Conservation (phyloP, 768 basidiomycete genomes). For the Russula olivacea region DNA sequence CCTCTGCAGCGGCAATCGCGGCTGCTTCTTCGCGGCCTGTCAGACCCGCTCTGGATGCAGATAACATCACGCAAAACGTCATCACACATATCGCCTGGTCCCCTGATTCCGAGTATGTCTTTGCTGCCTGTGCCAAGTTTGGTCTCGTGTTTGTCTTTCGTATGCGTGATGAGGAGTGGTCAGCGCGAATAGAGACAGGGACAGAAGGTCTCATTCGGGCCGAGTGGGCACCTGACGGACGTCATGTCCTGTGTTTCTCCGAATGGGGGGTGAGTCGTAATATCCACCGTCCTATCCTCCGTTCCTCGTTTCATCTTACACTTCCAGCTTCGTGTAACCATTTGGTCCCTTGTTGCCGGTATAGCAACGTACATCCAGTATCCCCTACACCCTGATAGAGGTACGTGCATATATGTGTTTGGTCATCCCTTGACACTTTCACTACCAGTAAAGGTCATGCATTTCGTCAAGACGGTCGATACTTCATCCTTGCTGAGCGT, state of each 20-base stretch:
- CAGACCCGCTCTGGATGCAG: slow-evolving; percentile 30
- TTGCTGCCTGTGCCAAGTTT: slow-evolving; percentile 69
- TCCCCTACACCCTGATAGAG: slow-evolving; percentile 75
- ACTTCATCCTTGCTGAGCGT: slow-evolving; percentile 80
- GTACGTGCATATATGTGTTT: slow-evolving; percentile 35
- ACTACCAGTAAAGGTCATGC: slow-evolving; percentile 50
- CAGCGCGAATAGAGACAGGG: slow-evolving; percentile 70
- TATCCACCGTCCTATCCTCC: neutral
- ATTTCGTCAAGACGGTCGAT: slow-evolving; percentile 74
- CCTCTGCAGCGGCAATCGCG: slow-evolving; percentile 40
- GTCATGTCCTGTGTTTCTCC: slow-evolving; percentile 81
- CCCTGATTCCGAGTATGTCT: slow-evolving; percentile 78
- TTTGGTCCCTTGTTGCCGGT: slow-evolving; percentile 78
- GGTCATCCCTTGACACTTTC: neutral
- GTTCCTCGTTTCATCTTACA: neutral
- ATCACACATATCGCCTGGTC: slow-evolving; percentile 84
- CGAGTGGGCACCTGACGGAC: slow-evolving; percentile 87
- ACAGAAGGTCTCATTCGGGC: slow-evolving; percentile 80
- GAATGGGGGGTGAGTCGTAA: slow-evolving; percentile 78
- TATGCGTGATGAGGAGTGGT: slow-evolving; percentile 74
- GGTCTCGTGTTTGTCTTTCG: slow-evolving; percentile 74
- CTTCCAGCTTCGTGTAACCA: slow-evolving; percentile 69
- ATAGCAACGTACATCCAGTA: slow-evolving; percentile 79
- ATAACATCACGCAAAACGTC: slow-evolving; percentile 34
- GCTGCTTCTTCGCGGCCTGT: slow-evolving; percentile 31